Evolutionary conservation across 2,329 filamentous ascomycete genomes (phyloP).

Genomic region (Parasarocladium wereldwijsianum): DNA sequence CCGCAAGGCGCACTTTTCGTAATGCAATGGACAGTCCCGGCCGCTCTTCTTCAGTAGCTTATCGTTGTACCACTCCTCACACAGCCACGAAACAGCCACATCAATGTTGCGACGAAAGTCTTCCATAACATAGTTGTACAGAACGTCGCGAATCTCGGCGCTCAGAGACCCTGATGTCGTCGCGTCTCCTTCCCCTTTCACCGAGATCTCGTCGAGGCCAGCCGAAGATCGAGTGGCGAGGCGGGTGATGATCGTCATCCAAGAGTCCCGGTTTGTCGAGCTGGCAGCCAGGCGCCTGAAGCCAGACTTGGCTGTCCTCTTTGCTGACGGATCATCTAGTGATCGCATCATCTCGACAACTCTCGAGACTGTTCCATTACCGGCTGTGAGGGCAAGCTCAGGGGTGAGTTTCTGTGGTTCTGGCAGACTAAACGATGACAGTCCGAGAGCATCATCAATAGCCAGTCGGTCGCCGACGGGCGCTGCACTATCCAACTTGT

Average conservation of each 20-base stretch:
- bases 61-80: conserved; percentile 97
- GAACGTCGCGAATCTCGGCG: conserved; percentile 60
- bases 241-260: conserved; percentile 76
- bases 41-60: conserved; percentile 29
- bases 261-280: conserved; percentile 73
- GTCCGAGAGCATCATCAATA: conserved; percentile 33
- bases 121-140: conserved; percentile 78
- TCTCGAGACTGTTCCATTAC: conserved; percentile 58
- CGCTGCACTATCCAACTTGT: conserved; percentile 46
- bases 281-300: conserved; percentile 76
- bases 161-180: conserved; percentile 32
- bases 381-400: conserved; percentile 57
- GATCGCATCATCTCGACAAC: conserved; percentile 66
- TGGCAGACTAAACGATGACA: conserved; percentile 68
- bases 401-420: conserved; percentile 59
- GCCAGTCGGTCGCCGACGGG: conserved; percentile 19
- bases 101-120: conserved; percentile 86
- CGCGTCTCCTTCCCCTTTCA: conserved; percentile 42
- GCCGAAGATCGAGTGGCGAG: conserved; percentile 67
- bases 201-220: conserved; percentile 45
- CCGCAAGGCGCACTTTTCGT: conserved; percentile 64
- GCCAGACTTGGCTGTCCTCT: conserved; percentile 49
- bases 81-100: conserved; percentile 83
- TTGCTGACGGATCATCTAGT: conserved; percentile 49
- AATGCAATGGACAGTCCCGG: conserved; percentile 44